Conservation (phyloP, 345 rosid genomes). For the Arabidopsis suecica region DNA sequence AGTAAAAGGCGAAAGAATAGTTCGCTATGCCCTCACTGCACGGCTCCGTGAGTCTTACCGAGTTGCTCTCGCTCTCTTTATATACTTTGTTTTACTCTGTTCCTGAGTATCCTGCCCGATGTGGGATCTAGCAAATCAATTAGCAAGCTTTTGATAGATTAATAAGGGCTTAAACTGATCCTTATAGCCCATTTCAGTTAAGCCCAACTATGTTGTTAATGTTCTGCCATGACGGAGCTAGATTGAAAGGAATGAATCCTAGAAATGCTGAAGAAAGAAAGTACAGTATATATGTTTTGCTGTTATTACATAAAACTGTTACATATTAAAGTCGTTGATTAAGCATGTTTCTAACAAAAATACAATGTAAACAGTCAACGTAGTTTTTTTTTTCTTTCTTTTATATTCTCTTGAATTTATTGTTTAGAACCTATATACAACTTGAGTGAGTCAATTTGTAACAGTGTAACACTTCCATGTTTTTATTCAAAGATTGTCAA, state of each 20-base stretch:
- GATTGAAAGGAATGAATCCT: too few species aligned
- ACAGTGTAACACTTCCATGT: background rate
- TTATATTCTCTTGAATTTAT: background rate
- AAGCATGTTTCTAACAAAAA: background rate
- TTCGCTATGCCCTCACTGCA: slow-evolving; percentile 46
- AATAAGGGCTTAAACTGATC: background rate
- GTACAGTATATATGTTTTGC: too few species aligned
- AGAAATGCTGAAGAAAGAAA: too few species aligned
- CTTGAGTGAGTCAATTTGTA: background rate
- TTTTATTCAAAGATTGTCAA: background rate
- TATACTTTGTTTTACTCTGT: background rate
- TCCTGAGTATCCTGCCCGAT: background rate
- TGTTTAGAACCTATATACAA: background rate
- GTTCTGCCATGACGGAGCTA: too few species aligned
- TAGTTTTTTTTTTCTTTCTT: background rate
- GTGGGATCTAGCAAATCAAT: background rate
- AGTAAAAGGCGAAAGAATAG: slow-evolving; percentile 65
- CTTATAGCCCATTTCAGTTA: too few species aligned
- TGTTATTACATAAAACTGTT: too few species aligned
- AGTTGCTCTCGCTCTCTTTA: background rate
- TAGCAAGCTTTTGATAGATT: background rate
- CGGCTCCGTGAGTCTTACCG: slow-evolving; percentile 3
- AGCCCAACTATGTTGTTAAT: background rate
- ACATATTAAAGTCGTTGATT: too few species aligned
- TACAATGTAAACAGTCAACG: background rate